Conservation (phyloP, 306 rosid genomes). For the Ochetophila trinervis region DNA sequence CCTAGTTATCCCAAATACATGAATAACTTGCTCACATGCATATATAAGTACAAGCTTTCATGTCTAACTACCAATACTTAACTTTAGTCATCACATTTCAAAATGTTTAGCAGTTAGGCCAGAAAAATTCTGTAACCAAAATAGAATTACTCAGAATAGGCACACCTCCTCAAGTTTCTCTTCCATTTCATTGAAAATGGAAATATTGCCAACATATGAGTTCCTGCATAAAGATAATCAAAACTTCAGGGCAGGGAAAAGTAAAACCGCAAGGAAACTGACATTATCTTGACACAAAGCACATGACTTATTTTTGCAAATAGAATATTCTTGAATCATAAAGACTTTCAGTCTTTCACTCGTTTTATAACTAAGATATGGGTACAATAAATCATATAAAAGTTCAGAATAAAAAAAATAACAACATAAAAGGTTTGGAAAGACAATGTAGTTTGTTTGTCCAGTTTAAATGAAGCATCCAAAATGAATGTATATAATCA, state of each 20-base stretch:
- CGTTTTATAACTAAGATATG: not conserved
- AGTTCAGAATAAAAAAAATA: not conserved
- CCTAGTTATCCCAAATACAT: not conserved
- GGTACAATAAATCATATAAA: not conserved
- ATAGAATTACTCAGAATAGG: conserved; percentile 24
- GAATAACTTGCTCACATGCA: not conserved
- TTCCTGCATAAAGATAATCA: conserved; percentile 59
- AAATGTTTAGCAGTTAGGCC: conserved; percentile 15
- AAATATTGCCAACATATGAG: conserved; percentile 87
- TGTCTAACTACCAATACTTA: not conserved
- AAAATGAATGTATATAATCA: no score
- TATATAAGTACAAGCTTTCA: not conserved
- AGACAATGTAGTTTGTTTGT: no score
- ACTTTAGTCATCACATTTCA: conserved; percentile 10
- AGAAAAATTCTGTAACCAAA: conserved; percentile 18
- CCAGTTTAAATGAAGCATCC: no score
- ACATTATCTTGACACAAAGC: not conserved
- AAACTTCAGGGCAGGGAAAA: conserved; percentile 16
- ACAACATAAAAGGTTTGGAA: no score
- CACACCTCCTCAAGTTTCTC: conserved; percentile 90
- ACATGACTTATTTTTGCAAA: not conserved
- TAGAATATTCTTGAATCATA: not conserved
- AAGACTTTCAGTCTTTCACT: not conserved
- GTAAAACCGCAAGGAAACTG: conserved; percentile 15
- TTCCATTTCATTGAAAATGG: conserved; percentile 79